Evolutionary conservation across 2,329 filamentous ascomycete genomes (phyloP), one percentile per base, ranked within the genome.

Genomic region (Lachnellula cervina): DNA sequence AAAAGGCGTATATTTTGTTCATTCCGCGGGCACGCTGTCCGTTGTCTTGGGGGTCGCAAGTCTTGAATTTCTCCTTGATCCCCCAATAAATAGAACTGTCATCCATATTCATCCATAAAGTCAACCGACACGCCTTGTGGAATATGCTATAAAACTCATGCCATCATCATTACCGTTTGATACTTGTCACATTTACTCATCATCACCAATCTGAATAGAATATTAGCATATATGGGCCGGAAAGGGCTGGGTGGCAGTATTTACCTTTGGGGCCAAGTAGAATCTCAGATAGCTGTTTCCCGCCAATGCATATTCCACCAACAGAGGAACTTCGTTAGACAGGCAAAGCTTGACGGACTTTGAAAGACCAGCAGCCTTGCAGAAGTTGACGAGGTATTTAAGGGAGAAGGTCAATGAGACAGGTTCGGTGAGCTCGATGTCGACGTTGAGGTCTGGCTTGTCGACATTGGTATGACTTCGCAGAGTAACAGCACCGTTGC

Each of bases 321-420:
- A 80, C 64, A 99, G 84, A 28, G 94, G 94, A 51, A 99, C 93
- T 76, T 99, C 94, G 74, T 91, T 92, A 52, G 93, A 97, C 65
- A 99, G 82, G 76, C 89, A 96, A 66, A 99, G 86, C 77, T 89
- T 94, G 74, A 99, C 95, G 64, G 82, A 80, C 65, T 74, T 78
- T 40, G 92, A 93, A 59, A 99, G 80, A 52, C 84, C 86, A 61
- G 90, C 88, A 35, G 95, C 95, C 80, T 99, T 99, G 88, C 94
- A 97, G 80, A 99, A 99, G 83, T 97, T 97, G 81, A 96, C 90
- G 3, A 99, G 87, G 77, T 99, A 99, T 79, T 99, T 99, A 69
- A 99, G 88, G 35, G 94, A 97, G 79, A 99, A 99, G 49, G 93
- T 97, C 61, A 99, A 83, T 37, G 89, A 82, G 59, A 99, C 94